phyloP scores from a whole-genome alignment of 345 rosid genomes.

The Psidium friedrichsthalianum region DNA sequence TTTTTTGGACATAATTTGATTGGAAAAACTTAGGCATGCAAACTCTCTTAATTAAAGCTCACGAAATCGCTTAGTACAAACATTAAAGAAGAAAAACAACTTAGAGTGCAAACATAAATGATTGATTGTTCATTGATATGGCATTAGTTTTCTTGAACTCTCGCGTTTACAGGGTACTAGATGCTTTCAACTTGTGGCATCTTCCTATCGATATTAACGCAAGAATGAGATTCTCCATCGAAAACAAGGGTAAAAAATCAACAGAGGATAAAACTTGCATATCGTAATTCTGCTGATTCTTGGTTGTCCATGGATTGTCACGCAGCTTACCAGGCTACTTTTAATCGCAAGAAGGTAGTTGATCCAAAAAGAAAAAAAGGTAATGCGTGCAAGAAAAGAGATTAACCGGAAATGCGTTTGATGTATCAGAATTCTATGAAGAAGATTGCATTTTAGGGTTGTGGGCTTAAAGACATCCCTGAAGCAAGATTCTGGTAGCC shows the following conservation, averaged over 20 bases:
- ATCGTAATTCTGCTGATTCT: neutral
- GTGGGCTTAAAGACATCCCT: neutral
- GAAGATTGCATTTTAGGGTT: neutral
- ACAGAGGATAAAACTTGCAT: neutral
- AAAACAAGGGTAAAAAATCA: neutral
- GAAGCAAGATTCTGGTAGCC: neutral
- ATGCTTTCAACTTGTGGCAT: neutral
- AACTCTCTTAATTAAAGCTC: neutral
- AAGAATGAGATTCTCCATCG: neutral
- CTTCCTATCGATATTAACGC: neutral
- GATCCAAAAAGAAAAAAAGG: neutral
- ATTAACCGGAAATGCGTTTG: neutral
- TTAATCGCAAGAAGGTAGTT: neutral
- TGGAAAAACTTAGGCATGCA: neutral
- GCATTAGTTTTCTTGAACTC: neutral
- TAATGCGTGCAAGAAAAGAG: neutral
- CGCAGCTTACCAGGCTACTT: neutral
- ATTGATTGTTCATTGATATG: neutral
- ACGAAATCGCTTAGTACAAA: neutral
- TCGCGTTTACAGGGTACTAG: neutral
- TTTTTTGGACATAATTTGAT: neutral
- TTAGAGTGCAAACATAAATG: neutral
- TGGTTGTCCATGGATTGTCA: neutral
- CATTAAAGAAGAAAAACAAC: neutral
- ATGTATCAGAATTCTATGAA: neutral